These are phyloP conservation scores for Myriosclerotinia duriaeana DNA, from an alignment of 2,329 filamentous ascomycete genomes.

Conservation along the genomic window DNA sequence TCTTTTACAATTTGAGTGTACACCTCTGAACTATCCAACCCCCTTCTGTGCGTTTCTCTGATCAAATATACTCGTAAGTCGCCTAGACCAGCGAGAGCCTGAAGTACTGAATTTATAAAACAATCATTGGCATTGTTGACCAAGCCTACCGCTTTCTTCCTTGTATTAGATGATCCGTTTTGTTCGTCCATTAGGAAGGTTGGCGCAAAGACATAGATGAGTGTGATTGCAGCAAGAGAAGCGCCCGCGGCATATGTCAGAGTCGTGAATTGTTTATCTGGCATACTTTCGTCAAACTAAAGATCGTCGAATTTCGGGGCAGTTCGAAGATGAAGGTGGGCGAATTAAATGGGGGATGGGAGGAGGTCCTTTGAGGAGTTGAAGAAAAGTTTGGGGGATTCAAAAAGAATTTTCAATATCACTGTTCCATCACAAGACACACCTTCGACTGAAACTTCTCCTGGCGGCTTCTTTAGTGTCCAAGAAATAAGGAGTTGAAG, in stretches of 20 bases:
- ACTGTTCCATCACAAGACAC: constrained; percentile 20
- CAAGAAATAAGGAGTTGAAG: constrained; percentile 18
- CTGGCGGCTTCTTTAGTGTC: not conserved
- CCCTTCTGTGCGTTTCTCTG: constrained; percentile 80
- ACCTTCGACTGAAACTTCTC: constrained; percentile 13
- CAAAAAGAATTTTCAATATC: not conserved
- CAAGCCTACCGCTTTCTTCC: constrained; percentile 87
- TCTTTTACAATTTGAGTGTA: constrained; percentile 62
- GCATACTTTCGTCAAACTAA: constrained; percentile 53
- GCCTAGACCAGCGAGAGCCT: constrained; percentile 85
- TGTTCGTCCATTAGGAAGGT: constrained; percentile 92
- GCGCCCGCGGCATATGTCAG: constrained; percentile 94
- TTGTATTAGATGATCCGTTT: constrained; percentile 50
- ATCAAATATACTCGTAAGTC: constrained; percentile 91
- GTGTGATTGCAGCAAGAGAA: constrained; percentile 87
- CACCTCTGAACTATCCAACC: constrained; percentile 73
- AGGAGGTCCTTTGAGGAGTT: not conserved
- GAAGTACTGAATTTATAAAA: constrained; percentile 95
- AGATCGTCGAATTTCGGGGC: constrained; percentile 6
- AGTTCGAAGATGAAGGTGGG: constrained; percentile 20
- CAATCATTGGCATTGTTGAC: constrained; percentile 91
- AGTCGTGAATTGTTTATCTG: constrained; percentile 77
- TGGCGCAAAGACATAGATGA: constrained; percentile 97
- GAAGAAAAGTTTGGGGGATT: not conserved
- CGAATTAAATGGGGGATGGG: constrained; percentile 14